These are phyloP conservation scores for Ophiostoma himal-ulmi DNA, from an alignment of 2,329 filamentous ascomycete genomes.

Conservation along the genomic window DNA sequence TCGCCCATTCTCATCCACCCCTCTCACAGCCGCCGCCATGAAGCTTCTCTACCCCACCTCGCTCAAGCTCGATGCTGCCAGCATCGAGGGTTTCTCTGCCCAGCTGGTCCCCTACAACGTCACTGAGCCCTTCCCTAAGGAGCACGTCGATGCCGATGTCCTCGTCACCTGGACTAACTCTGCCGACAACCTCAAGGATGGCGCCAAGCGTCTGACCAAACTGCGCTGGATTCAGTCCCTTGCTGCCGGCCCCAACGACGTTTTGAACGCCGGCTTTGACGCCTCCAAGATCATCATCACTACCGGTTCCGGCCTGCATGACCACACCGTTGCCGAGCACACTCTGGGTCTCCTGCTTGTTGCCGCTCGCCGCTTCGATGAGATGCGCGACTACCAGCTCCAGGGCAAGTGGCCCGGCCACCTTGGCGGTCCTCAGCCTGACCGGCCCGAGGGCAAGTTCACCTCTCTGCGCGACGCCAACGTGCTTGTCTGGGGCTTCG, in stretches of 20 bases:
- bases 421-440: conserved; percentile 40
- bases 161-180: conserved; percentile 44
- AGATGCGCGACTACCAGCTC: conserved; percentile 43
- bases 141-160: conserved; percentile 42
- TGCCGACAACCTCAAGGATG: conserved; percentile 40
- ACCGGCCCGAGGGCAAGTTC: conserved; percentile 36
- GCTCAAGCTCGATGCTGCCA: conserved; percentile 27
- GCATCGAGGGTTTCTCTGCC: conserved; percentile 28
- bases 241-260: conserved; percentile 46
- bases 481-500: conserved; percentile 45
- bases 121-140: conserved; percentile 38
- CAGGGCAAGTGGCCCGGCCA: conserved; percentile 42
- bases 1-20: background rate
- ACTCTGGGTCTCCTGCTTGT: conserved; percentile 39
- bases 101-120: conserved; percentile 35
- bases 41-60: conserved; percentile 30
- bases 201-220: conserved; percentile 38
- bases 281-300: conserved; percentile 35
- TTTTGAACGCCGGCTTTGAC: conserved; percentile 44
- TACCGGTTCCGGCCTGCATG: conserved; percentile 44
- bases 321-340: conserved; percentile 46
- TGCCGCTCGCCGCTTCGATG: conserved; percentile 38
- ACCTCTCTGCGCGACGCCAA: conserved; percentile 41
- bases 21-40: conserved; percentile 20
- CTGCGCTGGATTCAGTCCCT: conserved; percentile 47